Base-by-base conservation (phyloP, 805 yeast genomes). In the Candida maesae region DNA sequence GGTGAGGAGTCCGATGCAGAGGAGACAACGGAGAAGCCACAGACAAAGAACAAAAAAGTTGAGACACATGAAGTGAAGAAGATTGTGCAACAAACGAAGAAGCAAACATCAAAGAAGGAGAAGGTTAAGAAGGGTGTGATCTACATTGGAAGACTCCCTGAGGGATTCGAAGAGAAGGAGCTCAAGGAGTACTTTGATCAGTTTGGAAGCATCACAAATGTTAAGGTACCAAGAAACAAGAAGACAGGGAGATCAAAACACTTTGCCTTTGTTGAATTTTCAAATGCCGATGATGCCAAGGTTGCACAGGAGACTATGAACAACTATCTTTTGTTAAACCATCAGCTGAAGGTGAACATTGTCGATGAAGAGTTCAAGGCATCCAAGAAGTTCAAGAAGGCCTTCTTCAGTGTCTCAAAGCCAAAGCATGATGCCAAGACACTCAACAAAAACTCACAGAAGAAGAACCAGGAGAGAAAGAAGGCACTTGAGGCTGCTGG, bases 301-400 rank as follows among this genome's bases (percentile, higher is more conserved):
- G 72, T 89, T 46, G 99, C 96, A 3, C 85, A 84, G 46, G 98
- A 93, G 51, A 81, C 97, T 34, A 93, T 93, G 99, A 82, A 93
- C 65, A 93, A 93, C 66, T 93, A 93, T 57, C 73, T 93, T 47
- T 60, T 93, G 33, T 81, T 86, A 67, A 95, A 95, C 6, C 97
- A 91, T 63, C 75, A 90, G 47, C 68, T 93, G 53, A 82, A 85
- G 64, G 90, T 84, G 27, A 76, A 75, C 43, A 61, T 74, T 35
- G 71, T 76, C 10, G 74, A 78, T 52, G 71, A 75, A 53, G 60
- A 70, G 48, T 46, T 43, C 38, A 65, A 67, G 43, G 64, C 63
- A 31, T 61, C 68, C 38, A 52, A 54, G 51, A 65, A 59, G 45
- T 60, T 60, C 46, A 65, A 52, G 45, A 60, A 61, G 55, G 58